A percentile compares a stretch with the other conserved stretches of the same genome.
Evolutionary conservation across 169 alveolate species (phyloP).

Genomic region (Cryptosporidium xiaoi): DNA sequence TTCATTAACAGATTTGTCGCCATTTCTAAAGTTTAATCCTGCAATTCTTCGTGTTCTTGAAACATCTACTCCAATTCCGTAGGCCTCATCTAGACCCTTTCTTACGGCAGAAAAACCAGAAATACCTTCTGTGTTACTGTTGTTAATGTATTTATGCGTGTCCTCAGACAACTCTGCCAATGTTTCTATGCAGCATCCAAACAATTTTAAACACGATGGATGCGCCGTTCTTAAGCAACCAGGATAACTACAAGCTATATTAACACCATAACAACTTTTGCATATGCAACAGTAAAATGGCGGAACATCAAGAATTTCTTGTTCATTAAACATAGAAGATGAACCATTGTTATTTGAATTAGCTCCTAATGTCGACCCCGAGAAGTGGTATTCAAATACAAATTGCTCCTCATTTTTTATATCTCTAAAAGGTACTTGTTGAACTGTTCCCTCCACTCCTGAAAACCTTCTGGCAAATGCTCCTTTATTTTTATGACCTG

Average conservation of each 20-base stretch:
- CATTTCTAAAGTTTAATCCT: not conserved
- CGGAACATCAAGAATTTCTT: slow-evolving; percentile 24
- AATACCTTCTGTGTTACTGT: not conserved
- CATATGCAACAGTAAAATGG: slow-evolving; percentile 57
- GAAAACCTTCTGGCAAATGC: slow-evolving; percentile 45
- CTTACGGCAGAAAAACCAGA: too few relatives aligned
- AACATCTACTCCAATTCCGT: not conserved
- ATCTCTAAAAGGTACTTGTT: slow-evolving; percentile 45
- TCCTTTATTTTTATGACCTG: not conserved
- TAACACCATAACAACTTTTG: slow-evolving; percentile 63
- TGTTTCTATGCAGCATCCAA: slow-evolving; percentile 56
- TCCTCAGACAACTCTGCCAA: slow-evolving; percentile 21
- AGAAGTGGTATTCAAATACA: slow-evolving; percentile 2
- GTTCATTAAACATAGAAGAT: not conserved
- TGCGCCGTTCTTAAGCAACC: slow-evolving; percentile 66
- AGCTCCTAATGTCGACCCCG: not conserved
- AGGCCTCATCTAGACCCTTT: not conserved
- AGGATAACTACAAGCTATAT: slow-evolving; percentile 27
- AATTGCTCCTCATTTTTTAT: slow-evolving; percentile 58
- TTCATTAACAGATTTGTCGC: not conserved
- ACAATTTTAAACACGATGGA: slow-evolving; percentile 38
- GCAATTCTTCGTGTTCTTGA: not conserved
- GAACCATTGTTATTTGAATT: not conserved
- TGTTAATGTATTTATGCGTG: too few relatives aligned
- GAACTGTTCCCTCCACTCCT: slow-evolving; percentile 37